These are phyloP conservation scores for Paulinella micropora DNA, from an alignment of 78 protist species.

Conservation along the genomic window DNA sequence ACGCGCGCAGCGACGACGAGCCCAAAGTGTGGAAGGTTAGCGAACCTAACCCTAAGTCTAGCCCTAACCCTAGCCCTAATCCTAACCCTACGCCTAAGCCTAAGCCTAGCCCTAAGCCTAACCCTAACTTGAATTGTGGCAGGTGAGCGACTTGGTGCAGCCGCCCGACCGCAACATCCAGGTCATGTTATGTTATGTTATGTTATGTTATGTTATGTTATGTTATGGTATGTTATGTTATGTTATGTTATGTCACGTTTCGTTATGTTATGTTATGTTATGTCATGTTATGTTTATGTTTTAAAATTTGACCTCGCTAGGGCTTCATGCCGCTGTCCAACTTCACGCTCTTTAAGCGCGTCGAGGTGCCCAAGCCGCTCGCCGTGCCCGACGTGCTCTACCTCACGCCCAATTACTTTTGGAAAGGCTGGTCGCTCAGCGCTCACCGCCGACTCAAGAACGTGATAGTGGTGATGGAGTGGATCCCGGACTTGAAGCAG, in stretches of 20 bases:
- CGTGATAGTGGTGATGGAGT: conserved; percentile 33
- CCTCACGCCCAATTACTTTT: conserved; percentile 37
- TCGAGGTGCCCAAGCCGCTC: conserved; percentile 7
- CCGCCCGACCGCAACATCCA: not conserved
- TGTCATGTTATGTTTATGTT: too few relatives aligned
- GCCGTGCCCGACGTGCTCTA: conserved; percentile 12
- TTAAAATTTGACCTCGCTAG: not conserved
- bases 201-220: not conserved
- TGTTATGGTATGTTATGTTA: too few relatives aligned
- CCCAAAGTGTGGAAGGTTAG: too few relatives aligned
- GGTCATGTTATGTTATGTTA: not conserved
- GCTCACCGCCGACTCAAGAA: conserved; percentile 45
- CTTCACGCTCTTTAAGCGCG: not conserved
- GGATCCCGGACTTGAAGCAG: conserved; percentile 1
- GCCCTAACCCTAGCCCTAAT: too few relatives aligned
- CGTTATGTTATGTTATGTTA: too few relatives aligned
- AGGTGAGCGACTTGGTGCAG: not conserved
- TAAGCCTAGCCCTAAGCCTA: too few relatives aligned
- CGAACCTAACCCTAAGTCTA: too few relatives aligned
- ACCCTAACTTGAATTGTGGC: not conserved
- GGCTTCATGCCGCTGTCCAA: conserved; percentile 13
- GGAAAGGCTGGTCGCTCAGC: conserved; percentile 21
- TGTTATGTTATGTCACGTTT: too few relatives aligned
- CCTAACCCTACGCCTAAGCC: too few relatives aligned
- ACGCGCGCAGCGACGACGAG: conserved; percentile 2